Evolutionary conservation across 2,329 filamentous ascomycete species (phyloP), one percentile per base, ranked within the genome.

Genomic region (Fusarium nematophilum): DNA sequence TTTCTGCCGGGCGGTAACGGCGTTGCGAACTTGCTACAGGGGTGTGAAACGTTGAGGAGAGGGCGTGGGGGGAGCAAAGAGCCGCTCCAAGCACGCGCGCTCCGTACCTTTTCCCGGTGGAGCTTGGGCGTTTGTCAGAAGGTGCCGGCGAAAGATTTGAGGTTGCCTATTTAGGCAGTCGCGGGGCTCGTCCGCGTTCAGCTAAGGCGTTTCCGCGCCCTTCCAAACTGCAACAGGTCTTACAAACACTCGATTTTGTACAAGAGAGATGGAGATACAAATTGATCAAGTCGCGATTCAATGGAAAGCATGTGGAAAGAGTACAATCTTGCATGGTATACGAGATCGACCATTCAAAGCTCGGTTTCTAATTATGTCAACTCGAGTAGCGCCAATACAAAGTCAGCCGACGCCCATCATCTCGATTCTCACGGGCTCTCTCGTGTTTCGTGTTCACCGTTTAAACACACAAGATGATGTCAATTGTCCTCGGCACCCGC

Each of bases 1-100:
- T 67, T 73, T 73, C 68, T 73, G 71, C 71, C 71, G 59, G 68
- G 71, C 70, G 71, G 71, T 73, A 51, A 60, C n/a, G 8, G 27
- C 10, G 11, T n/a, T n/a, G n/a, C n/a, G n/a, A n/a, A n/a, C n/a
- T n/a, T n/a, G 30, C n/a, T 30, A 37, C 42, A 37, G 26, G 47
- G 48, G 37, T 31, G 13, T 36, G 49, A n/a, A 30, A n/a, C 38
- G 25, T 25, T 31, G 18, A 6, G 11, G 27, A 5, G 14, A 18
- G 45, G 36, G 29, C 14, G 39, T 53, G 56, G 51, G 53, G 51
- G 38, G 33, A 38, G 44, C 42, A 55, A 50, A n/a, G n/a, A n/a
- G n/a, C 42, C 23, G 30, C 47, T 23, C 40, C 31, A 42, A 39
- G 26, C 48, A 46, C 33, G 34, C 37, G 26, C 42, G 21, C 37